These are phyloP conservation scores for Amanita inopinata DNA, from an alignment of 768 basidiomycete genomes.

Conservation along the genomic window DNA sequence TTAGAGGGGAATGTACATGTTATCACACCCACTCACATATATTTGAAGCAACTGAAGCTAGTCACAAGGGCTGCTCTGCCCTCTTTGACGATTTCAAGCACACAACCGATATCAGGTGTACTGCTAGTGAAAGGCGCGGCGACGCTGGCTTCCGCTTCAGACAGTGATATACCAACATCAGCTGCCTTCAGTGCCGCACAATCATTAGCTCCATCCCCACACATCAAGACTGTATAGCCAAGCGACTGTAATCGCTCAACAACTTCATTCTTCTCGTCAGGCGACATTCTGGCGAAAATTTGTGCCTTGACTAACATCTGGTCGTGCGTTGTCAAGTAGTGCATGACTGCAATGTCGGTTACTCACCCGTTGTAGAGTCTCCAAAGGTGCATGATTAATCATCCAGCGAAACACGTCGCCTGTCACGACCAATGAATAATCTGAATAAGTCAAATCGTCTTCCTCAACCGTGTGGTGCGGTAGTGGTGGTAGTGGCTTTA, in stretches of 20 bases:
- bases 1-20: constrained; percentile 9
- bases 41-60: constrained; percentile 99
- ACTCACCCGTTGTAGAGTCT: constrained; percentile 86
- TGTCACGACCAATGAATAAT: constrained; percentile 86
- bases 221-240: constrained; percentile 96
- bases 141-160: constrained; percentile 96
- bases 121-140: constrained; percentile 96
- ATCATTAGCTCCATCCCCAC: constrained; percentile 98
- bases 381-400: constrained; percentile 87
- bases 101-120: constrained; percentile 90
- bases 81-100: constrained; percentile 94
- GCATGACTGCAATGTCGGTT: background rate
- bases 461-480: constrained; percentile 62
- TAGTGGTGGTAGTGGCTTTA: constrained; percentile 70
- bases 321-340: background rate
- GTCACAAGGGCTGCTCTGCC: constrained; percentile 94
- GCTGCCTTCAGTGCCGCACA: constrained; percentile 98
- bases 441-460: constrained; percentile 67
- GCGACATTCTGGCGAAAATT: constrained; percentile 97
- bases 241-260: constrained; percentile 89
- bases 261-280: constrained; percentile 98
- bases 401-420: constrained; percentile 99
- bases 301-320: constrained; percentile 98
- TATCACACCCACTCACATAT: constrained; percentile 65
- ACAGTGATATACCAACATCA: constrained; percentile 92